A percentile compares a stretch with the other conserved stretches of the same genome.
Conservation (phyloP, 805 yeast genomes). For the Ogataea ramenticola region DNA sequence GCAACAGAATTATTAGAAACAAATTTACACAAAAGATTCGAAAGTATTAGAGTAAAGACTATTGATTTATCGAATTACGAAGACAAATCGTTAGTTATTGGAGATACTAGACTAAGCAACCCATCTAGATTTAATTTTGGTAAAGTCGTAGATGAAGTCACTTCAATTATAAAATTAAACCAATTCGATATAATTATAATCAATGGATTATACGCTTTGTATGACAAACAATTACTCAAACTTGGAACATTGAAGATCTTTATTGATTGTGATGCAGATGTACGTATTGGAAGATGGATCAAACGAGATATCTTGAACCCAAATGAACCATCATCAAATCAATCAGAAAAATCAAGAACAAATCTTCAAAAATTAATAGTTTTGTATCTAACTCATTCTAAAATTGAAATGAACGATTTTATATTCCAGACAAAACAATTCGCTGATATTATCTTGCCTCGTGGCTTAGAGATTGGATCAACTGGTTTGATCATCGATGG, state of each 20-base stretch:
- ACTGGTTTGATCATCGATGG: conserved; percentile 60
- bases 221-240: conserved; percentile 47
- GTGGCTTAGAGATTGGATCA: conserved; percentile 57
- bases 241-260: conserved; percentile 63
- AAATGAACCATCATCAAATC: not conserved
- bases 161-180: no score
- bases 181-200: conserved; percentile 37
- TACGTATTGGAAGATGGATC: conserved; percentile 76
- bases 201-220: conserved; percentile 77
- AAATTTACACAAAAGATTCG: conserved; percentile 15
- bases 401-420: conserved; percentile 61
- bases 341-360: conserved; percentile 3
- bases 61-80: conserved; percentile 19
- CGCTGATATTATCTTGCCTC: conserved; percentile 70
- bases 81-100: not conserved
- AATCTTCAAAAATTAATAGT: conserved; percentile 23
- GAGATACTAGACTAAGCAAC: conserved; percentile 7
- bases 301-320: conserved; percentile 21
- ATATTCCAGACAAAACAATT: conserved; percentile 61
- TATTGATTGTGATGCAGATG: conserved; percentile 80
- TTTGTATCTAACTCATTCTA: conserved; percentile 45
- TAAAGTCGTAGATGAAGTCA: no score
- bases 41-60: conserved; percentile 9
- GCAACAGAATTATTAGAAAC: conserved; percentile 15
- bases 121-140: conserved; percentile 40